phyloP scores from a whole-genome alignment of 306 rosid genomes.

The Morella rubra region DNA sequence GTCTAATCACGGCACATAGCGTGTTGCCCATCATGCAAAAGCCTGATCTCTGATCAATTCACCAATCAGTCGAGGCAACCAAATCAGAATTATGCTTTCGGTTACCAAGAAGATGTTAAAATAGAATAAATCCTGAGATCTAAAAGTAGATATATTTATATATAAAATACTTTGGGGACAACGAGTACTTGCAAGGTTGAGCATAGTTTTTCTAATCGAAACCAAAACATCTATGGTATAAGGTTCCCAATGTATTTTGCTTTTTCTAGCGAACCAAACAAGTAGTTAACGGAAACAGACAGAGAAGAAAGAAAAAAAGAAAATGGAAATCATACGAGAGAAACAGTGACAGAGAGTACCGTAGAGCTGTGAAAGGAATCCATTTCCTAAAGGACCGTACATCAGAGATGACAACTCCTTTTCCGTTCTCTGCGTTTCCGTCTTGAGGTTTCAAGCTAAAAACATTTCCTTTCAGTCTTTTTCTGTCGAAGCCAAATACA shows the following conservation, averaged over 20 bases:
- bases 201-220: not conserved
- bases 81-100: not conserved
- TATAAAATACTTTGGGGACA: not conserved
- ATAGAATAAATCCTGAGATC: not conserved
- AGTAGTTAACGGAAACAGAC: not conserved
- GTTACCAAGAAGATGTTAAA: not conserved
- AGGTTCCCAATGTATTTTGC: not conserved
- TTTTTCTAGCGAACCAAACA: not conserved
- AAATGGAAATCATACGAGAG: too few species aligned
- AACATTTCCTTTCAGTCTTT: not conserved
- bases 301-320: not conserved
- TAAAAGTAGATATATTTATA: too few species aligned
- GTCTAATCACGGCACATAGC: conserved; percentile 44
- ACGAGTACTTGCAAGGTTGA: too few species aligned
- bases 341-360: conserved; percentile 20
- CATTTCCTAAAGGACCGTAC: conserved; percentile 8
- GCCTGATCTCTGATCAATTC: conserved; percentile 37
- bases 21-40: conserved; percentile 37
- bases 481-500: not conserved
- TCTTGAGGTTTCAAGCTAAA: not conserved
- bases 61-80: not conserved
- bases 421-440: not conserved
- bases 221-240: not conserved
- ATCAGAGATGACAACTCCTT: not conserved
- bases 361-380: conserved; percentile 2